phyloP scores from a whole-genome alignment of 2,329 filamentous ascomycete species.

The Fusarium praegraminearum region DNA sequence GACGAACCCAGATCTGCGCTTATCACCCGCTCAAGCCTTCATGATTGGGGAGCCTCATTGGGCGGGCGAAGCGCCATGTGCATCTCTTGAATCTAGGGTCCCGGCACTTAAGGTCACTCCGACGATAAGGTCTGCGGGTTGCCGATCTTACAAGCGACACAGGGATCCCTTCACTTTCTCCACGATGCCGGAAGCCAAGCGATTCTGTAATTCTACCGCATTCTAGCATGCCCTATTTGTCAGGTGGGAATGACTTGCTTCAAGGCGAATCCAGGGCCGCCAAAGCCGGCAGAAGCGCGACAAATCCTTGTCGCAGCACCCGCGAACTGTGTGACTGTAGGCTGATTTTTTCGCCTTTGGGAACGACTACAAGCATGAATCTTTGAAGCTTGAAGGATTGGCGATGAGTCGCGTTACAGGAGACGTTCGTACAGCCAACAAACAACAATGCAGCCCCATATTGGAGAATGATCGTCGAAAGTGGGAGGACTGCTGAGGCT shows the following conservation, averaged over 20 bases:
- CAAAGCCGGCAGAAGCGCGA: background rate
- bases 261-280: background rate
- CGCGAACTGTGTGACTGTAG: background rate
- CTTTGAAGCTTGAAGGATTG: background rate
- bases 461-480: background rate
- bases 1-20: conserved; percentile 41
- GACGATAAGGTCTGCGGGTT: conserved; percentile 27
- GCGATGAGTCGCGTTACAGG: conserved; percentile 2
- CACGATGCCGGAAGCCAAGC: conserved; percentile 11
- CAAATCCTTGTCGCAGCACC: conserved; percentile 19
- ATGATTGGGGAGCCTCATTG: conserved; percentile 29
- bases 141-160: conserved; percentile 34
- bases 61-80: conserved; percentile 37
- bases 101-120: conserved; percentile 19
- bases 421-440: conserved; percentile 4
- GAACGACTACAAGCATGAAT: background rate
- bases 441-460: conserved; percentile 1
- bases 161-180: conserved; percentile 18
- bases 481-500: background rate
- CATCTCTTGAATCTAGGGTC: conserved; percentile 34
- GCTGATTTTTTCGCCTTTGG: background rate
- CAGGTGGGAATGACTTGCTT: conserved; percentile 6
- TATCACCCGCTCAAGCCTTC: conserved; percentile 35
- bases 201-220: conserved; percentile 2
- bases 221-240: conserved; percentile 12